These are phyloP conservation scores for Aspergillus chevalieri DNA, from an alignment of 2,329 filamentous ascomycete genomes.

Conservation along the genomic window DNA sequence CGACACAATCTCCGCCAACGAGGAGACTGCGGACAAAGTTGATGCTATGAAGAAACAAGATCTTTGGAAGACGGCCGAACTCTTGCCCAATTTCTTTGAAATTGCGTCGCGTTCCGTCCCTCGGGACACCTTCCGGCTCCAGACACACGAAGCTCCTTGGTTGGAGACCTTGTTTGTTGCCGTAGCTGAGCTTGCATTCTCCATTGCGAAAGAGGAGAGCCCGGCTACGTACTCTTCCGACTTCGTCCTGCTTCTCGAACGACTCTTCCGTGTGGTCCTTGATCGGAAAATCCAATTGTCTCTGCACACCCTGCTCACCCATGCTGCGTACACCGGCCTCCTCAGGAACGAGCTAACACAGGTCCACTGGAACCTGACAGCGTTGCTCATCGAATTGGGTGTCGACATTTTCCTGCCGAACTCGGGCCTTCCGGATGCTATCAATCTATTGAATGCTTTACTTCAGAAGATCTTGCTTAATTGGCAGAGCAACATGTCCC, in stretches of 20 bases:
- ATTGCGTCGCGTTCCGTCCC: conserved; percentile 42
- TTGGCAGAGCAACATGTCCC: conserved; percentile 20
- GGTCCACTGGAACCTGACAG: conserved; percentile 37
- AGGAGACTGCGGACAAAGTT: not conserved
- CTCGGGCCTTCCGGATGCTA: conserved; percentile 34
- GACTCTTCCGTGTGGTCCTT: conserved; percentile 34
- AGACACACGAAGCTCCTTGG: conserved; percentile 44
- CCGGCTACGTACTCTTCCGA: conserved; percentile 18
- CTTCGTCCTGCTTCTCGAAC: conserved; percentile 31
- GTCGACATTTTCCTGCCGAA: conserved; percentile 41
- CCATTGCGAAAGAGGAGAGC: conserved; percentile 25
- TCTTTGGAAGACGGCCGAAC: conserved; percentile 26
- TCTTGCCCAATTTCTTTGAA: conserved; percentile 40
- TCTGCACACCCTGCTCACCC: conserved; percentile 35
- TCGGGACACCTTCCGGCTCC: conserved; percentile 36
- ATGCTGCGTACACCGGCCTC: conserved; percentile 37
- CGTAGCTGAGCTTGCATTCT: conserved; percentile 36
- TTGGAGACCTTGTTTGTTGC: conserved; percentile 44
- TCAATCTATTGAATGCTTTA: conserved; percentile 30
- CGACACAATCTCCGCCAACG: conserved; percentile 4
- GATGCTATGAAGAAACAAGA: conserved; percentile 7
- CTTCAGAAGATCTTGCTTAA: conserved; percentile 29
- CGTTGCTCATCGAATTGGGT: conserved; percentile 37
- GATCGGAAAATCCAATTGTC: conserved; percentile 35
- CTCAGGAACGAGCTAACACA: conserved; percentile 25